Percentiles rank a stretch among this genome's conserved stretches.
Conservation (phyloP, 305 asterid genomes). For the Caryopteris hybrid region DNA sequence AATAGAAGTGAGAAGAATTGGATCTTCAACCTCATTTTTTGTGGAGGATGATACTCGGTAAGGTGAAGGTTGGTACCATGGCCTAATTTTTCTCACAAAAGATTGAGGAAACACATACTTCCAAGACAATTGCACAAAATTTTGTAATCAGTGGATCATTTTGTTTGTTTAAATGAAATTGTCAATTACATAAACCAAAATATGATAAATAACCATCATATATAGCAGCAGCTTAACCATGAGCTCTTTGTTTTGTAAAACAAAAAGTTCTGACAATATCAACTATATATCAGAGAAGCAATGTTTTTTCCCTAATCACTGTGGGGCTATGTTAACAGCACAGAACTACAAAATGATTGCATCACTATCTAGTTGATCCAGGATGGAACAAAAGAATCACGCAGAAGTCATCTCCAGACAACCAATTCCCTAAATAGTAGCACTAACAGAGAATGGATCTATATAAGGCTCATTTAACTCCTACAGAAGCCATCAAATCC, state of each 20-base stretch:
- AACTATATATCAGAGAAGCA: background rate
- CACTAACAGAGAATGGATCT: background rate
- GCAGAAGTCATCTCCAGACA: background rate
- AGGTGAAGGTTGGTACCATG: too few species aligned
- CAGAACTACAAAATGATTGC: conserved; percentile 14
- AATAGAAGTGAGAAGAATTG: too few species aligned
- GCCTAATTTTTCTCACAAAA: too few species aligned
- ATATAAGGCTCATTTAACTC: conserved; percentile 51
- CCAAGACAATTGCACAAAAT: too few species aligned
- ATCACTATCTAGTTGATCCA: conserved; percentile 5
- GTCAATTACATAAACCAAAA: background rate
- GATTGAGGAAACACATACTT: too few species aligned
- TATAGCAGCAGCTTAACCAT: too few species aligned
- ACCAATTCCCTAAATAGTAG: background rate
- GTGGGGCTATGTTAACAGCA: conserved; percentile 12
- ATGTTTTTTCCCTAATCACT: background rate
- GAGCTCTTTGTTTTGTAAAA: background rate
- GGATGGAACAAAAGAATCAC: conserved; percentile 17
- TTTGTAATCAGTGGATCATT: background rate
- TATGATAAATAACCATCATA: background rate
- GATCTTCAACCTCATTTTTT: too few species aligned
- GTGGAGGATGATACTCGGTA: too few species aligned
- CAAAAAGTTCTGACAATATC: background rate
- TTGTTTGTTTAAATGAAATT: background rate
- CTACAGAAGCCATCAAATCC: conserved; percentile 83